These are phyloP conservation scores for Sphaerulina musiva DNA, from an alignment of 2,329 filamentous ascomycete species.

Conservation along the genomic window DNA sequence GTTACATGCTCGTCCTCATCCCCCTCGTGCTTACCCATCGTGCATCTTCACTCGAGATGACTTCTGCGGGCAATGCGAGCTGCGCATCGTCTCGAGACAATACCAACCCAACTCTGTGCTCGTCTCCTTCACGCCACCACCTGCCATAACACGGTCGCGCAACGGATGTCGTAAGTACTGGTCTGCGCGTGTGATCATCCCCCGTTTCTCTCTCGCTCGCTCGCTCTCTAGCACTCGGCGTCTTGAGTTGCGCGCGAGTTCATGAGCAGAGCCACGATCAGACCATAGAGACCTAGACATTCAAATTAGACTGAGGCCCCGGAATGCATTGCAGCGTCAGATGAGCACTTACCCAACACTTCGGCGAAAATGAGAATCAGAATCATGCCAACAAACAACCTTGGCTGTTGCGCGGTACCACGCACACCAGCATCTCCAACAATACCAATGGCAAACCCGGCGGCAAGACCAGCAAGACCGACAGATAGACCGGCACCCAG, in stretches of 20 bases:
- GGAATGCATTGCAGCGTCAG: background rate
- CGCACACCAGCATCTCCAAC: slow-evolving; percentile 77
- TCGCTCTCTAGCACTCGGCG: slow-evolving; percentile 57
- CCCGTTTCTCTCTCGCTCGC: slow-evolving; percentile 48
- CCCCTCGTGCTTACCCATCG: slow-evolving; percentile 2
- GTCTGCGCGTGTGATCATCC: slow-evolving; percentile 42
- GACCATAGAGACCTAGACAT: slow-evolving; percentile 80
- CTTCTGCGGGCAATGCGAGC: background rate
- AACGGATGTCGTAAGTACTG: slow-evolving; percentile 25
- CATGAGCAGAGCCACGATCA: slow-evolving; percentile 98
- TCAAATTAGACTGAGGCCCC: slow-evolving; percentile 12
- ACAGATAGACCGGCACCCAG: slow-evolving; percentile 49
- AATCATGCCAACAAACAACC: slow-evolving; percentile 95
- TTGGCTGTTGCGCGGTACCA: slow-evolving; percentile 75
- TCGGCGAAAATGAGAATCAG: slow-evolving; percentile 99
- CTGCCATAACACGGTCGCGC: slow-evolving; percentile 9
- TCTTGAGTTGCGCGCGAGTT: slow-evolving; percentile 69
- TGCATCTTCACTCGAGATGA: slow-evolving; percentile 14
- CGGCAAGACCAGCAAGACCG: slow-evolving; percentile 38
- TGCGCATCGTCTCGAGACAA: slow-evolving; percentile 3
- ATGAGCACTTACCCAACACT: slow-evolving; percentile 71
- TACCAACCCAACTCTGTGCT: background rate
- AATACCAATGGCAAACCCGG: slow-evolving; percentile 47
- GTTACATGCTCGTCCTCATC: slow-evolving; percentile 17
- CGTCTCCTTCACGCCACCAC: background rate